A percentile compares a stretch with the other conserved stretches of the same genome.
These are phyloP conservation scores for Mytilinidion resinicola DNA, from an alignment of 495 filamentous ascomycete species.

Conservation along the genomic window DNA sequence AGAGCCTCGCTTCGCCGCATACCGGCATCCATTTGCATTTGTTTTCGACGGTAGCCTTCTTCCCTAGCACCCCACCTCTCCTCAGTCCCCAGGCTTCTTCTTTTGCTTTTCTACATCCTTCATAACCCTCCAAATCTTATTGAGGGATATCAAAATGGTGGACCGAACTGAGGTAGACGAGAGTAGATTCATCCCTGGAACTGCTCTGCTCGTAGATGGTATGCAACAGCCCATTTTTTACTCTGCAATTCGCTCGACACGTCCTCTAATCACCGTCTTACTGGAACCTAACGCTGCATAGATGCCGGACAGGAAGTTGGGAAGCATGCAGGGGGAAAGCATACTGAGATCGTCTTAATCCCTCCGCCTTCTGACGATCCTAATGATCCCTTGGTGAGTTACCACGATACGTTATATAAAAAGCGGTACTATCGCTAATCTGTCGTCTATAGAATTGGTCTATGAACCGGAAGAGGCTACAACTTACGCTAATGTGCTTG, in stretches of 20 bases:
- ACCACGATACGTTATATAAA: not conserved
- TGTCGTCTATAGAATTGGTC: not conserved
- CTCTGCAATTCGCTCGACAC: too few species aligned
- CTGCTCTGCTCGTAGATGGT: not conserved
- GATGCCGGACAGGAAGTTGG: too few species aligned
- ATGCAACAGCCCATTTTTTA: too few species aligned
- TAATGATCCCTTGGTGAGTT: constrained; percentile 9
- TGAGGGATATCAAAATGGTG: not conserved
- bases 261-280: too few species aligned
- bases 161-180: not conserved
- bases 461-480: not conserved
- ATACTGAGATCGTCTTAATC: constrained; percentile 5
- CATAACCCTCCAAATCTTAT: not conserved
- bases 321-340: constrained; percentile 9
- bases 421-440: not conserved
- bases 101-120: not conserved
- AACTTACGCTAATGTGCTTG: not conserved
- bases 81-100: not conserved
- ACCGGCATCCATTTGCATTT: not conserved
- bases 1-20: not conserved
- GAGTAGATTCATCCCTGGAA: not conserved
- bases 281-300: too few species aligned
- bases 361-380: constrained; percentile 10
- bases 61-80: not conserved
- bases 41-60: not conserved